Evolutionary conservation across 2,329 filamentous ascomycete genomes (phyloP), one percentile per base, ranked within the genome.

Genomic region (Westerdykella aurantiaca): DNA sequence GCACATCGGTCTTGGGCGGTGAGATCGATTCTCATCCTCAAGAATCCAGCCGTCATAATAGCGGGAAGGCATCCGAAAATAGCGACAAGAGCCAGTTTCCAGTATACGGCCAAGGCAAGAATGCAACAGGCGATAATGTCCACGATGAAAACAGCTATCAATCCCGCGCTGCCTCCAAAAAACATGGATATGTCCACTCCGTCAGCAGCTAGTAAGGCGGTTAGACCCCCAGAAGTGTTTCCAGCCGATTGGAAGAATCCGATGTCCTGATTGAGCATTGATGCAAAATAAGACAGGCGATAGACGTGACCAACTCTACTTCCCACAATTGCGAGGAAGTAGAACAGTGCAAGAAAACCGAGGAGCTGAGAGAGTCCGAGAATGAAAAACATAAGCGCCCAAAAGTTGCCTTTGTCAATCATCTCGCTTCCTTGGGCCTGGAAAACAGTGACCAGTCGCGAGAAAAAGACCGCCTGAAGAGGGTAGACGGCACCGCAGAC

Each of bases 231-330:
- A 4, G 88, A 82, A 5, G 85, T 88, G 18, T 21, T 21, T 3
- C 18, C 18, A 64, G 96, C 94, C 25, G 73, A 77, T 64, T 96
- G 90, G 56, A 95, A 96, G 67, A 89, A 96, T 23, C 81, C 74
- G 37, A 95, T 88, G 49, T 96, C 90, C 66, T 95, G 89, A 48
- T 88, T 83, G 39, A 96, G 79, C 74, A 96, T 88, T 23, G 82
- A 76, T 31, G 87, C 78, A 74, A 96, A 41, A 16, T 44, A 42
- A 3, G 13, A n/a, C 2, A 22, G 29, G 6, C 39, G 22, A n/a
- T 43, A 47, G n/a, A 43, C 7, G 13, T 29, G n/a, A 11, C 18
- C 38, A 10, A 47, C 11, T 9, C 11, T 9, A 29, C 7, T 12
- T 12, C 40, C 39, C 6, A 42, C 39, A 10, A 39, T 35, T 12